Conservation (phyloP, 257 asterid genomes). For the Mitragyna speciosa region DNA sequence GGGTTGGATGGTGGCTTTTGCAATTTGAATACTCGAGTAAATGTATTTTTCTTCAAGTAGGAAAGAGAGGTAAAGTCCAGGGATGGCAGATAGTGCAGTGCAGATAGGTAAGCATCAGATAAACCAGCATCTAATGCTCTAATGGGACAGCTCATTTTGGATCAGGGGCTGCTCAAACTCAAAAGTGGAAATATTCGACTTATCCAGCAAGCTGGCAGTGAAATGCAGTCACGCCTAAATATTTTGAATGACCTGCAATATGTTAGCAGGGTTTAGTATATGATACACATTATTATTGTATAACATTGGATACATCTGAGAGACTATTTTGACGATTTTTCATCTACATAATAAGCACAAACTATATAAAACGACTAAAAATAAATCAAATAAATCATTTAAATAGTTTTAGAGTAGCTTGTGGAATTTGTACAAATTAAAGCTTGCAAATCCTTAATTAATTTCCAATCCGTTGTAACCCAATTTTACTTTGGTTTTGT, state of each 20-base stretch:
- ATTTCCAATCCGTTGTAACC: slow-evolving; percentile 34
- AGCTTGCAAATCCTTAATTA: too few relatives aligned
- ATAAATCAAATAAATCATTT: too few relatives aligned
- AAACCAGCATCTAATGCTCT: slow-evolving; percentile 39
- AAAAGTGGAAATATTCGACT: neutral
- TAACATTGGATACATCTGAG: too few relatives aligned
- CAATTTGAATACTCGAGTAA: neutral
- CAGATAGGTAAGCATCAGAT: slow-evolving; percentile 31
- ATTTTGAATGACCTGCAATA: neutral
- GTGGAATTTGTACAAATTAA: too few relatives aligned
- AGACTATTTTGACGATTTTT: too few relatives aligned
- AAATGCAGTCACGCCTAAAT: too few relatives aligned
- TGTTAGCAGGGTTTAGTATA: too few relatives aligned
- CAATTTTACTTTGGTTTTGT: slow-evolving; percentile 29
- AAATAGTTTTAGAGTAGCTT: too few relatives aligned
- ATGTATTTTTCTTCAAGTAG: neutral
- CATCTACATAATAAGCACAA: too few relatives aligned
- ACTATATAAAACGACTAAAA: too few relatives aligned
- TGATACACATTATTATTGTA: too few relatives aligned
- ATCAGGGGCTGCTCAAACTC: neutral
- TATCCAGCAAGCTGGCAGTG: neutral
- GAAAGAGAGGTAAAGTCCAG: slow-evolving; percentile 10
- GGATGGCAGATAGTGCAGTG: slow-evolving; percentile 35
- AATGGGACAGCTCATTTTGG: neutral
- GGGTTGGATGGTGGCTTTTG: neutral